These are phyloP conservation scores for Kickxella alabastrina DNA, from an alignment of 192 early-diverging fungal species.

Conservation along the genomic window DNA sequence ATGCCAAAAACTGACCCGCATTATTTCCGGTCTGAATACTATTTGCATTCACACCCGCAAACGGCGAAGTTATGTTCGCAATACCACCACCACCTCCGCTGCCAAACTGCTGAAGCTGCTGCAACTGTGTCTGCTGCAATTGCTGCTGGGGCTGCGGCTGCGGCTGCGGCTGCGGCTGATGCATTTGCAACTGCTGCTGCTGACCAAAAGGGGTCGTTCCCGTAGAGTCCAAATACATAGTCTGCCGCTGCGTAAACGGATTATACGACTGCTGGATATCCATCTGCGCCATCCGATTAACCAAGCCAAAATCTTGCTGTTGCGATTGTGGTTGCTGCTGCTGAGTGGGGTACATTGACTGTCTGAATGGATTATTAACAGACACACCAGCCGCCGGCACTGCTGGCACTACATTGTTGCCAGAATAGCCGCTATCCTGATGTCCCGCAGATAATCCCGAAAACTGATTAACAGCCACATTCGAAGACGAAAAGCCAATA, in stretches of 20 bases:
- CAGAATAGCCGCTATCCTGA: not conserved
- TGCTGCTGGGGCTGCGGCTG: conserved; percentile 17
- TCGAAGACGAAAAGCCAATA: not conserved
- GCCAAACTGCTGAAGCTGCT: not conserved
- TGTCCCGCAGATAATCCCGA: no score
- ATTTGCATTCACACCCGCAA: conserved; percentile 3
- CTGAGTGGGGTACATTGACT: conserved; percentile 48
- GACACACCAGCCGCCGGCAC: conserved; percentile 17
- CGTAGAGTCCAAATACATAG: conserved; percentile 32
- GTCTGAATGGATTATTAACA: conserved; percentile 47
- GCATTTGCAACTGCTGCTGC: not conserved
- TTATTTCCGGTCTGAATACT: not conserved
- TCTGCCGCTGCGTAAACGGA: conserved; percentile 50
- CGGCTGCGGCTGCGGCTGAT: no score
- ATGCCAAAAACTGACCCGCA: not conserved
- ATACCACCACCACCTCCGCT: no score
- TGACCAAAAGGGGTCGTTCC: conserved; percentile 8
- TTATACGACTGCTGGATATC: conserved; percentile 28
- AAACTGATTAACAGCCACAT: no score
- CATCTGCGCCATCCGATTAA: conserved; percentile 37
- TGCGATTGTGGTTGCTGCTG: no score
- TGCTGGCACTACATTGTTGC: not conserved
- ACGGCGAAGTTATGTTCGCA: conserved; percentile 3
- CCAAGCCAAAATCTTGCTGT: no score
- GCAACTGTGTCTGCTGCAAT: not conserved